phyloP scores from a whole-genome alignment of 169 alveolate species.

The Toxoplasma gondii region DNA sequence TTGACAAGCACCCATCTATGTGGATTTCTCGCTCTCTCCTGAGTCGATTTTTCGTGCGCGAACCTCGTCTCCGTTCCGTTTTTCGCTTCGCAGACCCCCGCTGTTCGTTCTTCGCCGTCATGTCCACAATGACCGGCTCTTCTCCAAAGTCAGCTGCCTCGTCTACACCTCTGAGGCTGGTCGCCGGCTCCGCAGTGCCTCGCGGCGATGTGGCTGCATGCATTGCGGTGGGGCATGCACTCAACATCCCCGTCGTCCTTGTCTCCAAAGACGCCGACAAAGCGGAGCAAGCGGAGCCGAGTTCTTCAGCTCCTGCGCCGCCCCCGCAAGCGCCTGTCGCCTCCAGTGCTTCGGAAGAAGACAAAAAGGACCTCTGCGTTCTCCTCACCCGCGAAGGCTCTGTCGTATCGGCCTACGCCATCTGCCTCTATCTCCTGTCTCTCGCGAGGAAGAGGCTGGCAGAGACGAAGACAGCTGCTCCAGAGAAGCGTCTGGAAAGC shows the following conservation, averaged over 20 bases:
- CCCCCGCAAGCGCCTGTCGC: not conserved
- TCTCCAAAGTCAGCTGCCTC: not conserved
- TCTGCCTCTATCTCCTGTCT: not conserved
- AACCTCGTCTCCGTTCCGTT: not conserved
- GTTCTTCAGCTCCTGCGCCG: not conserved
- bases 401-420: not conserved
- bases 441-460: not conserved
- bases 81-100: not conserved
- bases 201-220: slow-evolving; percentile 11
- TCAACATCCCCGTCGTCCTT: not conserved
- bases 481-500: not conserved
- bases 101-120: not conserved
- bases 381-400: slow-evolving; percentile 18
- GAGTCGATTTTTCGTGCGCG: no score
- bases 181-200: not conserved
- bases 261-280: not conserved
- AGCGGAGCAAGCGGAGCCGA: not conserved
- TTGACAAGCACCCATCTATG: no score
- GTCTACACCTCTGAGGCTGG: not conserved
- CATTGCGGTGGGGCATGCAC: not conserved
- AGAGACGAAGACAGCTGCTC: not conserved
- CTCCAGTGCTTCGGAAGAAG: not conserved
- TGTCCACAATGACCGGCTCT: not conserved
- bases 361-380: not conserved
- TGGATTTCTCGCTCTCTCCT: no score